These are phyloP conservation scores for Uronychia binucleata DNA, from an alignment of 73 alveolate species.

Conservation along the genomic window DNA sequence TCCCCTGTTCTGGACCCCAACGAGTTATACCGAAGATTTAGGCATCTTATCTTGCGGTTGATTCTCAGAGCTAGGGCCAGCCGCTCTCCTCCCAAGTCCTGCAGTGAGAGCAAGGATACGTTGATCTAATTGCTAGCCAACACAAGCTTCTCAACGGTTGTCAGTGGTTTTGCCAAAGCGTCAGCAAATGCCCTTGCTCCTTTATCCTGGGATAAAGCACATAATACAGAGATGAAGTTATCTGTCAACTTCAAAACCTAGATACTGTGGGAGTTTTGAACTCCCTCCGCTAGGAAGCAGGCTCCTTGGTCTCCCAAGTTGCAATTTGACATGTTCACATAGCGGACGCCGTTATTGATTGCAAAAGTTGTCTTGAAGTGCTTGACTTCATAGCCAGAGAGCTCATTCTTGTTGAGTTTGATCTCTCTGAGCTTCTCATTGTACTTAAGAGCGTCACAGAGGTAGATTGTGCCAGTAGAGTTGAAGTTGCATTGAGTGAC, in stretches of 20 bases:
- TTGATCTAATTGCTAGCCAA: not conserved
- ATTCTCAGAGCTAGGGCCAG: not conserved
- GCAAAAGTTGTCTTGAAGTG: not conserved
- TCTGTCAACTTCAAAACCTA: not conserved
- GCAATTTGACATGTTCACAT: not conserved
- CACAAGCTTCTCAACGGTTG: not conserved
- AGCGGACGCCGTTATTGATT: not conserved
- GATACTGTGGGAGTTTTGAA: not conserved
- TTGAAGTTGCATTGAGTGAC: not conserved
- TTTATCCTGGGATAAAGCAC: not conserved
- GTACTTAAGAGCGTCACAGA: not conserved
- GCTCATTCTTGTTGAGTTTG: not conserved
- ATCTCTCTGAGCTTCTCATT: not conserved
- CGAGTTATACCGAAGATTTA: not conserved
- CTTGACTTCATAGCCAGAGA: not conserved
- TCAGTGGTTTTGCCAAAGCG: not conserved
- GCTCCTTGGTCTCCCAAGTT: not conserved
- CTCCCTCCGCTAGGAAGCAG: not conserved
- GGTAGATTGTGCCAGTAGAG: not conserved
- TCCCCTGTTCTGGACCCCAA: not conserved
- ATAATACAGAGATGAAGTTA: not conserved
- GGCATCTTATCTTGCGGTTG: not conserved
- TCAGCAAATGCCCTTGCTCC: slow-evolving; percentile 1
- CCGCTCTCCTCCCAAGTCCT: not conserved
- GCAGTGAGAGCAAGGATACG: not conserved